Evolutionary conservation across 2,329 filamentous ascomycete species (phyloP), one percentile per base, ranked within the genome.

Genomic region (Pseudomassariella vexata): DNA sequence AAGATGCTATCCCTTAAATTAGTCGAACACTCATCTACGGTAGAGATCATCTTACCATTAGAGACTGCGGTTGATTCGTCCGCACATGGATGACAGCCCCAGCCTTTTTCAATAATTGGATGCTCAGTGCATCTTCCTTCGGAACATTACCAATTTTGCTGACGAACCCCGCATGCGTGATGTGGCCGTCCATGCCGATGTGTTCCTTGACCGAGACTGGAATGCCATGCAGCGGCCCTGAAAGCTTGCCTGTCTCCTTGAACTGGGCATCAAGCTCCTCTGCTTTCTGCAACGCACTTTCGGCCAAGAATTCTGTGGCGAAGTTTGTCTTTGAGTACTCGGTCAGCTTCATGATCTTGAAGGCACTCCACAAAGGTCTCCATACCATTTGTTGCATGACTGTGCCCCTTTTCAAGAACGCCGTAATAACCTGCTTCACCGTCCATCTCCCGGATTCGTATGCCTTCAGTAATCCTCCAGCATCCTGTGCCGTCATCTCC

Each of bases 41-140:
- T 73, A 30, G 49, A 67, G 33, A 53, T 59, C 3, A 66, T 70
- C 43, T 73, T 70, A 8, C 67, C 68, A 74, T 73, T 28, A 73
- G 43, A 9, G 61, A 66, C 45, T 76, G 72, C 5, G 71, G 72
- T 36, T 73, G 50, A 4, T 69, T 74, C 0, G 69, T 75, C 15
- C 70, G 56, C 18, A 58, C 69, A 44, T 70, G 64, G 42, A 74
- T 66, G 2, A 76, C 60, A 2, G 63, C 63, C 2, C 71, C 72
- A 3, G 67, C 67, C 3, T 57, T 49, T 49, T 53, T 57, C 10
- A 69, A 45, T 38, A 66, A 56, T 36, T 68, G 52, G 9, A 74
- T 32, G 15, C 76, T 64, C 32, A 63, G 51, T 3, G 65, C 62
- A 43, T 74, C 65, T 23, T 68, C 57, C 14, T 59, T 46, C 2